A percentile compares a stretch with the other conserved stretches of the same genome.
Evolutionary conservation across 306 rosid species (phyloP).

Genomic region (Vachellia collinsii): DNA sequence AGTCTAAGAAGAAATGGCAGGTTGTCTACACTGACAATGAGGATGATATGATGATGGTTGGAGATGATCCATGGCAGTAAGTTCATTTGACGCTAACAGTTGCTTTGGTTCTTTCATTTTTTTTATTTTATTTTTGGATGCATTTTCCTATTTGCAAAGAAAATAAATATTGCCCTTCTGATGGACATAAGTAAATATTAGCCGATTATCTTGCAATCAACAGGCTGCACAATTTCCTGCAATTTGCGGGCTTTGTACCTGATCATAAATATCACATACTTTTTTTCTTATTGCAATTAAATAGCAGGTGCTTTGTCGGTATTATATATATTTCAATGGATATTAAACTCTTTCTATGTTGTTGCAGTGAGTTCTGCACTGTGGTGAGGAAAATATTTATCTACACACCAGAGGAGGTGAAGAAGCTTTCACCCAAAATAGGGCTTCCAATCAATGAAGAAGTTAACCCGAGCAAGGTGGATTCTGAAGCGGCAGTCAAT

Average conservation of each 20-base stretch:
- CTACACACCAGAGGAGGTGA: constrained; percentile 73
- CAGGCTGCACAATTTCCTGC: background rate
- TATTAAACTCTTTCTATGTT: constrained; percentile 8
- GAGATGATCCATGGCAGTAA: constrained; percentile 98
- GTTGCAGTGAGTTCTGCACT: constrained; percentile 75
- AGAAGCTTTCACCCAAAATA: constrained; percentile 70
- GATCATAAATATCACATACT: background rate
- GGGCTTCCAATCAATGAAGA: constrained; percentile 54
- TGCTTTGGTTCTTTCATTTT: background rate
- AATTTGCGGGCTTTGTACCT: background rate
- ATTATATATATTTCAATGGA: background rate
- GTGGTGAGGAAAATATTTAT: constrained; percentile 78
- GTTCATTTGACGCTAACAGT: constrained; percentile 37
- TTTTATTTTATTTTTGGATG: background rate
- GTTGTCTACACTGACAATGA: constrained; percentile 95
- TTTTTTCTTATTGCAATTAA: background rate
- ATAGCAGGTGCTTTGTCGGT: background rate
- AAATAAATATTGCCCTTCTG: background rate
- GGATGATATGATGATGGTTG: constrained; percentile 98
- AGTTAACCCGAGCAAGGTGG: constrained; percentile 47
- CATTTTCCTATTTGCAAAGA: background rate
- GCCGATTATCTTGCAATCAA: background rate
- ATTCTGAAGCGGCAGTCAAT: constrained; percentile 53
- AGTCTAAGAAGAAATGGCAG: constrained; percentile 76
- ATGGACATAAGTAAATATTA: background rate